phyloP scores from a whole-genome alignment of 2,329 filamentous ascomycete genomes.

The Colletotrichum chlorophyti region DNA sequence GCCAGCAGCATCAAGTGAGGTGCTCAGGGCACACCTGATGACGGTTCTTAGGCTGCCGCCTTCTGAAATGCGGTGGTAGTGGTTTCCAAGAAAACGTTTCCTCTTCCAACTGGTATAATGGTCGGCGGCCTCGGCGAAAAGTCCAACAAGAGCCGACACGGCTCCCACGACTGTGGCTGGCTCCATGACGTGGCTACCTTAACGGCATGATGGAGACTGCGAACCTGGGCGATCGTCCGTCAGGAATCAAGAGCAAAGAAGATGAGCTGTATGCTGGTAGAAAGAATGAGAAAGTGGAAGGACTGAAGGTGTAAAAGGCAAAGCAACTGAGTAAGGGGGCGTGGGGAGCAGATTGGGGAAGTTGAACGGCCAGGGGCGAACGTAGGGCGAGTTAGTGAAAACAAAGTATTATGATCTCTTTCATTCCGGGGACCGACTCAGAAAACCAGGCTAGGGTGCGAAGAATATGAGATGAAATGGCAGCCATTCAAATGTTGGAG shows the following conservation, averaged over 20 bases:
- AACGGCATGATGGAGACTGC: conserved; percentile 9
- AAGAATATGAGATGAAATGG: no score
- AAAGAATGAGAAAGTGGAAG: no score
- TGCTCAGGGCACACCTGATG: conserved; percentile 41
- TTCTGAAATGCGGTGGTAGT: conserved; percentile 35
- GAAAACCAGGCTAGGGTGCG: no score
- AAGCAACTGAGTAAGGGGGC: no score
- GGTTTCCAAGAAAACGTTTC: conserved; percentile 39
- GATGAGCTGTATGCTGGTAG: background rate
- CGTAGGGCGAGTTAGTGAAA: no score
- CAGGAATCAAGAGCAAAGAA: background rate
- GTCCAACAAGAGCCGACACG: conserved; percentile 28
- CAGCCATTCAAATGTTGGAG: no score
- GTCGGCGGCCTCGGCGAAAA: conserved; percentile 29
- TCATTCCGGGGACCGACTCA: no score
- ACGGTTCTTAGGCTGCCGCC: conserved; percentile 10
- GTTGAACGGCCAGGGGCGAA: no score
- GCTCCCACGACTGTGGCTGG: conserved; percentile 31
- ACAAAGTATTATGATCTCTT: no score
- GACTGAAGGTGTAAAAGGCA: no score
- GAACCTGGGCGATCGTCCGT: background rate
- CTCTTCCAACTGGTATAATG: conserved; percentile 44
- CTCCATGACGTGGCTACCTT: conserved; percentile 28
- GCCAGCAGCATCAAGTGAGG: conserved; percentile 41
- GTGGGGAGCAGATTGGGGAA: no score